Base-by-base conservation (phyloP, 371 early-diverging fungal species). In the Encephalitozoon hellem region DNA sequence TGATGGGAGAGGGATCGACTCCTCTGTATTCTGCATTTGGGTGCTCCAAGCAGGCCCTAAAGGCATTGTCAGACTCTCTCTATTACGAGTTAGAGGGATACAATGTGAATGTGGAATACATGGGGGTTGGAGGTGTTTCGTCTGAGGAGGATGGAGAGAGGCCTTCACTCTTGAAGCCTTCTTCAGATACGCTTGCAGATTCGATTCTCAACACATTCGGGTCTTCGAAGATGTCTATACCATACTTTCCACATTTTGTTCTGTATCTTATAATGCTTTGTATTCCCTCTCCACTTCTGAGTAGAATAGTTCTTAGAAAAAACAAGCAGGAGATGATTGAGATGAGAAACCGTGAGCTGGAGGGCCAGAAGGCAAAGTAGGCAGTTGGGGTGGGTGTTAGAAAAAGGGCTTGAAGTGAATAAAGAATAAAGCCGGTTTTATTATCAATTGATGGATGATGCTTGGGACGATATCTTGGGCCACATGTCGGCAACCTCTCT, bases 401-500 rank as follows among this genome's bases (percentile, higher is more conserved):
- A n/a, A n/a, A n/a, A n/a, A 42, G 11, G 9, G 12, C 15, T 34
- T 32, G 28, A 9, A 30, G 11, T 15, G 34, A 0, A 34, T 21
- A 12, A 30, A 59, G 59, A 34, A 59, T 34, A 59, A 30, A 59
- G 15, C 30, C 9, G 59, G n/a, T 59, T 59, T 59, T 59, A 59
- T 59, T 59, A 18, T 59, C 28, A 78, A 55, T 78, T 69, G 26
- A 78, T 78, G 5, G 78, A 78, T 26, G 67, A 67, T 39, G 84
- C 85, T 83, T 91, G 89, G 77, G 95, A 94, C 77, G 97, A 96
- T 87, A 99, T 96, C 91, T 96, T 95, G 82, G 98, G 97, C 99
- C 98, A 99, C 86, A 96, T 89, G 86, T 97, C 98, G 77, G 96
- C 95, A 87, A 96, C 96, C 89, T 99, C 99, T 90, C 96, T 96